Base-by-base conservation (phyloP, 257 asterid species). In the Linderniella brevidens region DNA sequence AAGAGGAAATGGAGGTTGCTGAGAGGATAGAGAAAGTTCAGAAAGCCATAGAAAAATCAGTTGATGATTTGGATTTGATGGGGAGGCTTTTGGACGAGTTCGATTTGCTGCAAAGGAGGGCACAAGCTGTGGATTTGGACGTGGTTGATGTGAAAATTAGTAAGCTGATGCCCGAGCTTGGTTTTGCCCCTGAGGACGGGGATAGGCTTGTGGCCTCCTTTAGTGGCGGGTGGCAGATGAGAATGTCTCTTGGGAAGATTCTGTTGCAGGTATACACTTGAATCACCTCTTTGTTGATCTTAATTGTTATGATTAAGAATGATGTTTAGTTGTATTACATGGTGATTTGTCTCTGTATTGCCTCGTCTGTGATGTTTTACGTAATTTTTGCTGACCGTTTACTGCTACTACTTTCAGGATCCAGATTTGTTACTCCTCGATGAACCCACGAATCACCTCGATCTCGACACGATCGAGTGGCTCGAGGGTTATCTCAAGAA, bases 151-250 rank as follows among this genome's bases (percentile, higher is more conserved):
- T 68, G 8, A 90, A 90, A 73, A 81, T 90, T 55, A 90, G 65
- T 60, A 90, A 77, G 75, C 52, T 90, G 69, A 67, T 90, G 82
- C 98, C 98, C 1, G 98, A 90, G 55, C 93, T 90, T 17, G 98
- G 96, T 25, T 90, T 90, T 51, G 62, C 75, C 1, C 75, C 80
- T 0, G 96, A 90, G 74, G 98, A 90, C 59, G 68, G 76, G 0
- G 96, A 90, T 57, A 77, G 96, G 70, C 90, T 90, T 6, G 98
- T 90, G 57, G 98, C 98, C 6, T 90, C 98, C 0, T 90, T 84
- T 63, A 90, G 98, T 54, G 70, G 98, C 48, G 98, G 98, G 38
- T 90, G 98, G 98, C 98, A 90, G 56, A 90, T 90, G 98, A 79
- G 98, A 69, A 90, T 90, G 92, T 81, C 96, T n/a, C 80, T 90